Conservation (phyloP, 208 protist species). For the Wallacemonas rigidus region DNA sequence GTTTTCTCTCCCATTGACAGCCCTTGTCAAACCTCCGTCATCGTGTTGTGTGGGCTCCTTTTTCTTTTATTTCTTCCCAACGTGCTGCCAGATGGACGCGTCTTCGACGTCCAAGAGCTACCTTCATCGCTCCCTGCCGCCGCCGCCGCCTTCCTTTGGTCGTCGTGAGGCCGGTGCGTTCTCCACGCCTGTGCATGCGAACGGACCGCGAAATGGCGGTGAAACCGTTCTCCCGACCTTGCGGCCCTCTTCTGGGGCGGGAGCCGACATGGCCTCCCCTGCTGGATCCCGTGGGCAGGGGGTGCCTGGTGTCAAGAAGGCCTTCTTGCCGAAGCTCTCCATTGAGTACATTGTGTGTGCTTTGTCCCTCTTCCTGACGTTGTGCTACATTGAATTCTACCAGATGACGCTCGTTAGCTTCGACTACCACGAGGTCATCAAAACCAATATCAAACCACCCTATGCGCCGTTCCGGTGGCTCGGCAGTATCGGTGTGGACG, state of each 20-base stretch:
- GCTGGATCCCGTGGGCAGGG: not conserved
- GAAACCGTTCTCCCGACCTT: not conserved
- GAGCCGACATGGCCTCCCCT: not conserved
- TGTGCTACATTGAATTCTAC: constrained; percentile 35
- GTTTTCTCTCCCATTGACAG: not conserved
- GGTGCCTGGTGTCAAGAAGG: constrained; percentile 3
- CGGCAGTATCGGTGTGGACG: constrained; percentile 59
- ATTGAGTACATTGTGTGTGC: constrained; percentile 40
- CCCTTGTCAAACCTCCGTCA: too few species aligned
- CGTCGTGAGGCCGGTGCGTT: constrained; percentile 1
- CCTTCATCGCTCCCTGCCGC: constrained; percentile 6
- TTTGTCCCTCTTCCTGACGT: constrained; percentile 19
- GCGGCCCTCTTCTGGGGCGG: not conserved
- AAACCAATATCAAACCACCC: constrained; percentile 32
- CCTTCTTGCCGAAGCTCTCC: constrained; percentile 40
- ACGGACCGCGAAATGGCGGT: not conserved
- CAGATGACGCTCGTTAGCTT: constrained; percentile 35
- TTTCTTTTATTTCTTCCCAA: too few species aligned
- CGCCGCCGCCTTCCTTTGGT: not conserved
- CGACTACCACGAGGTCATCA: constrained; percentile 32
- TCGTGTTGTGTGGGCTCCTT: too few species aligned
- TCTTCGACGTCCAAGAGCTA: not conserved
- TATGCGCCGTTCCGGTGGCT: constrained; percentile 51
- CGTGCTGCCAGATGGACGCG: not conserved
- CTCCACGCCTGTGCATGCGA: not conserved